Conservation (phyloP, 257 asterid genomes). For the Solanum chiquidenum region DNA sequence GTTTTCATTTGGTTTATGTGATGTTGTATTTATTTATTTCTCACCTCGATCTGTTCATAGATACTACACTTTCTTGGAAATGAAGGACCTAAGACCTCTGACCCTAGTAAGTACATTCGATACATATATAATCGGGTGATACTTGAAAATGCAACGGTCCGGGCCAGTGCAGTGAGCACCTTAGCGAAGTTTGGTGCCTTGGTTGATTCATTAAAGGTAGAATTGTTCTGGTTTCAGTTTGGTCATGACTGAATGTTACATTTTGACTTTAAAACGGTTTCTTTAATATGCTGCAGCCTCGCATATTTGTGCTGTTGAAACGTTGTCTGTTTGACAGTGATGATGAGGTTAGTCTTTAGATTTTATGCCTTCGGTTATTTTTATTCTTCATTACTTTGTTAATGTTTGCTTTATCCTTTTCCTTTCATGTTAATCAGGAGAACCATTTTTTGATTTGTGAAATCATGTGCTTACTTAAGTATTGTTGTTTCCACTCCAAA, state of each 20-base stretch:
- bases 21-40: background rate
- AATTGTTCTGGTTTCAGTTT: conserved; percentile 1
- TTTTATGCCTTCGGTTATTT: background rate
- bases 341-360: conserved; percentile 71
- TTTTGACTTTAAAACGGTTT: background rate
- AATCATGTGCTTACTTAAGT: background rate
- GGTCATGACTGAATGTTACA: conserved; percentile 1
- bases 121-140: conserved; percentile 86
- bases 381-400: background rate
- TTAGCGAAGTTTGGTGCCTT: conserved; percentile 85
- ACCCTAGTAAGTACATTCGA: conserved; percentile 85
- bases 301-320: conserved; percentile 62
- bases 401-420: background rate
- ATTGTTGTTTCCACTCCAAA: background rate
- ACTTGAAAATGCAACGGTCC: conserved; percentile 90
- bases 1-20: background rate
- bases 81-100: conserved; percentile 93
- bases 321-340: conserved; percentile 87
- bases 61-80: conserved; percentile 92
- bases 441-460: background rate
- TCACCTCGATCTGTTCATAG: conserved; percentile 12
- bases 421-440: background rate
- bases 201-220: conserved; percentile 80
- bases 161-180: conserved; percentile 95
- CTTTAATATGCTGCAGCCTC: conserved; percentile 60